A percentile compares a stretch with the other conserved stretches of the same genome.
These are phyloP conservation scores for Plantago major DNA, from an alignment of 257 asterid species.

Conservation along the genomic window DNA sequence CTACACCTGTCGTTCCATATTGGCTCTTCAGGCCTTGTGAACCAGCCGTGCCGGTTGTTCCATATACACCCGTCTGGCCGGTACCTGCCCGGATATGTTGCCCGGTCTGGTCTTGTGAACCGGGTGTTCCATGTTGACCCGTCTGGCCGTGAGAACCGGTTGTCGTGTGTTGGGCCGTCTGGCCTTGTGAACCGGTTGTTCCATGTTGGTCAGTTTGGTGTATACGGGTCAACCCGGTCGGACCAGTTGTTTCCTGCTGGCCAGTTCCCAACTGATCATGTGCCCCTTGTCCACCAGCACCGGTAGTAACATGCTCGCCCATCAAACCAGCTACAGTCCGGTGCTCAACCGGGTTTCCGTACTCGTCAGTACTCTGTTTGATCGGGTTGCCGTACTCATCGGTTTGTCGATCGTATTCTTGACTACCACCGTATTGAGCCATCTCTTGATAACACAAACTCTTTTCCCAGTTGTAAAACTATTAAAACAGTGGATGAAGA, in stretches of 20 bases:
- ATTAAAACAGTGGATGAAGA: too few relatives aligned
- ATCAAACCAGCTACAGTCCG: conserved; percentile 23
- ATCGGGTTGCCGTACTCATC: conserved; percentile 70
- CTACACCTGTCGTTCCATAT: too few relatives aligned
- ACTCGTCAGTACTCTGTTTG: conserved; percentile 28
- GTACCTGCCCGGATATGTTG: too few relatives aligned
- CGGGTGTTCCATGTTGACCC: background rate
- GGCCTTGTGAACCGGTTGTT: background rate
- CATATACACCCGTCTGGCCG: too few relatives aligned
- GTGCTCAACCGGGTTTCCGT: conserved; percentile 27
- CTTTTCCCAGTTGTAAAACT: background rate
- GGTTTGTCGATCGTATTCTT: conserved; percentile 23
- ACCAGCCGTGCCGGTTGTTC: too few relatives aligned
- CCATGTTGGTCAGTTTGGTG: background rate
- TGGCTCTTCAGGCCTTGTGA: too few relatives aligned
- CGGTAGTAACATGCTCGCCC: background rate
- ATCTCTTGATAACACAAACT: conserved; percentile 6
- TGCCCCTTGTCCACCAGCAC: background rate
- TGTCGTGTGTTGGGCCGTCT: background rate
- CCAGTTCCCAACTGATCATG: background rate
- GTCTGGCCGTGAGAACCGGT: background rate
- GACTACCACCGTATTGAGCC: conserved; percentile 36
- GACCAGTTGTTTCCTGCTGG: background rate
- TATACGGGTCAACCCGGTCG: too few relatives aligned
- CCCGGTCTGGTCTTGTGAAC: background rate